phyloP scores from a whole-genome alignment of 441 rosid species.

The Populus hybrid region DNA sequence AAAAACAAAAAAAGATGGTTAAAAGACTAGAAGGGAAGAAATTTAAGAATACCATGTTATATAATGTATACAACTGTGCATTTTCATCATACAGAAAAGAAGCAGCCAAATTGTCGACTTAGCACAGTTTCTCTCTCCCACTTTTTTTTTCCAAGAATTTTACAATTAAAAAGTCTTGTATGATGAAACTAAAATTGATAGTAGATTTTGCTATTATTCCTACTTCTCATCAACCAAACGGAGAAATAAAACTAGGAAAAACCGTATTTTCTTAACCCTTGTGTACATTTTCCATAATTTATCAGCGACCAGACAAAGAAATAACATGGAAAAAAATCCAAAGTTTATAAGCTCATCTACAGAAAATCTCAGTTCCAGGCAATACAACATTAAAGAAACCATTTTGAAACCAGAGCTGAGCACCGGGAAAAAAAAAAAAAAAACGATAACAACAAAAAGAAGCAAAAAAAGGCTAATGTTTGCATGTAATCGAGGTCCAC shows the following conservation, averaged over 20 bases:
- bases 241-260: not conserved
- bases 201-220: not conserved
- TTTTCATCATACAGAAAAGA: not conserved
- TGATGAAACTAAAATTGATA: not conserved
- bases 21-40: not conserved
- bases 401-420: conserved; percentile 1
- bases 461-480: not conserved
- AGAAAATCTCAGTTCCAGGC: conserved; percentile 6
- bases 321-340: not conserved
- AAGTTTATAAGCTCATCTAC: conserved; percentile 5
- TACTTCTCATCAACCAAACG: not conserved
- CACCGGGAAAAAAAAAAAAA: not conserved
- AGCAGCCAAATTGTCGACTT: not conserved
- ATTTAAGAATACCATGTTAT: not conserved
- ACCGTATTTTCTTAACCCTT: not conserved
- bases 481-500: conserved; percentile 26
- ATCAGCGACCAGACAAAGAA: conserved; percentile 18
- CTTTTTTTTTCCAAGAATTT: not conserved
- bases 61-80: not conserved
- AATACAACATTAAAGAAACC: conserved; percentile 17
- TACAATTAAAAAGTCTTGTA: not conserved
- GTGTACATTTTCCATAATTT: conserved; percentile 15
- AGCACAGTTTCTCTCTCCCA: not conserved
- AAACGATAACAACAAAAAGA: not conserved
- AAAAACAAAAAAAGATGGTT: no score